phyloP scores from a whole-genome alignment of 352 stramenopile species.

The Elongisporangium anandrum region DNA sequence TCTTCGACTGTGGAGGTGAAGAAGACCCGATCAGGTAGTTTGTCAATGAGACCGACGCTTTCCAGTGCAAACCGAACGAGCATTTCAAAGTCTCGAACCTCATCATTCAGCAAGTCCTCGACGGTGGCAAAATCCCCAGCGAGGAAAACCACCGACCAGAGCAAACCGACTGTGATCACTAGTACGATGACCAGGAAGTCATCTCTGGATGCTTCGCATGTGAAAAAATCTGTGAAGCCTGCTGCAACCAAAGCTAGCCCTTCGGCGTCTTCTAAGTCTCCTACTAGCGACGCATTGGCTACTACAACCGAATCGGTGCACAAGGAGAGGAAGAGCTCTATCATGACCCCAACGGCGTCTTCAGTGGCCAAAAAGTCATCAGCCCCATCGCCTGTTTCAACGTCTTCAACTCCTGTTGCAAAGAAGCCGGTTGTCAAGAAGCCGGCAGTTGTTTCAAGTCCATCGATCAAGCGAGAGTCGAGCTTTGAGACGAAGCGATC shows the following conservation, averaged over 20 bases:
- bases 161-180: not conserved
- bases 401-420: not conserved
- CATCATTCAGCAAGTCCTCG: not conserved
- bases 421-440: constrained; percentile 16
- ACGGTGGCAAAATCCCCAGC: not conserved
- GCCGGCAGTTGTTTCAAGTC: not conserved
- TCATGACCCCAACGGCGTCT: constrained; percentile 25
- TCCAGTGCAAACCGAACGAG: not conserved
- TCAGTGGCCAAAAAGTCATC: constrained; percentile 25
- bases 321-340: constrained; percentile 6
- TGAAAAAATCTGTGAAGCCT: constrained; percentile 1
- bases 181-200: not conserved
- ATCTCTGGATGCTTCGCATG: not conserved
- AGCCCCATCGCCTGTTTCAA: constrained; percentile 1
- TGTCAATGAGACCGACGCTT: not conserved
- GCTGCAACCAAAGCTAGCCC: not conserved
- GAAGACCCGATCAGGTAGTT: not conserved
- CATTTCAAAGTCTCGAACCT: not conserved
- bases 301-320: constrained; percentile 13
- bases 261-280: not conserved
- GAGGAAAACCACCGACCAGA: not conserved
- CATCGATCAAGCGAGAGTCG: constrained; percentile 24
- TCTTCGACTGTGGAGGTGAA: constrained; percentile 5
- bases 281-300: constrained; percentile 8
- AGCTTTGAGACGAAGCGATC: constrained; percentile 55